These are phyloP conservation scores for Colletotrichum sp. DNA, from an alignment of 2,329 filamentous ascomycete species.

Conservation along the genomic window DNA sequence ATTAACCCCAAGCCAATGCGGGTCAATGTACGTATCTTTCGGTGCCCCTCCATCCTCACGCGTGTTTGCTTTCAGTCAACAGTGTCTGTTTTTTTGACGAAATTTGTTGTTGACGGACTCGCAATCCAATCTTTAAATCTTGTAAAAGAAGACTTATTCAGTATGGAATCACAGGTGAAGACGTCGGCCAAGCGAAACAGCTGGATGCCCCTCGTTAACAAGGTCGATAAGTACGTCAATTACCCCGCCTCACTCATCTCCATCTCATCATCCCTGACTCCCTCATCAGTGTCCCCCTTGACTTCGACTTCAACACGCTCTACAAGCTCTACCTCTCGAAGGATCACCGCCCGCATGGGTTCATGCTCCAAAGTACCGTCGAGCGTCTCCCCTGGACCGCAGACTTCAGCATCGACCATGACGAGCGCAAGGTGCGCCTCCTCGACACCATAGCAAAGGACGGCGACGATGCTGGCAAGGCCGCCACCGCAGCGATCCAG, in stretches of 20 bases:
- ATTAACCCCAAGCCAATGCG: neutral
- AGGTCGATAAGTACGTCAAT: slow-evolving; percentile 46
- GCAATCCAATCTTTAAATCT: neutral
- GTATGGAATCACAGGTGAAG: neutral
- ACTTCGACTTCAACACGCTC: slow-evolving; percentile 46
- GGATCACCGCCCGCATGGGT: slow-evolving; percentile 54
- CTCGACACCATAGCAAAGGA: slow-evolving; percentile 25
- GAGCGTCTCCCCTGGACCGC: slow-evolving; percentile 52
- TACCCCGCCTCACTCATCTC: neutral
- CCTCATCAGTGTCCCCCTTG: slow-evolving; percentile 48
- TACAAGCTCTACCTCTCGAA: slow-evolving; percentile 51
- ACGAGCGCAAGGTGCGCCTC: slow-evolving; percentile 36
- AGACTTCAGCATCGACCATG: slow-evolving; percentile 40
- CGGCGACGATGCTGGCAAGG: slow-evolving; percentile 25
- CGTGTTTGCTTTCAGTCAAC: neutral
- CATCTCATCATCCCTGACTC: neutral
- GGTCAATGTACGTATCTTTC: neutral
- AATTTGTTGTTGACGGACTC: neutral
- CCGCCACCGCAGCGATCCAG: slow-evolving; percentile 45
- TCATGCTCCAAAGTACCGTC: slow-evolving; percentile 51
- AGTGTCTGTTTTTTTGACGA: too few species aligned
- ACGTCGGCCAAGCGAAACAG: neutral
- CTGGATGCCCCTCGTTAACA: slow-evolving; percentile 35
- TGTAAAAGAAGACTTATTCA: neutral
- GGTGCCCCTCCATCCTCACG: neutral